Evolutionary conservation across 2,329 filamentous ascomycete species (phyloP), one percentile per base, ranked within the genome.

Genomic region (Ophiocordyceps camponoti-leonardi): DNA sequence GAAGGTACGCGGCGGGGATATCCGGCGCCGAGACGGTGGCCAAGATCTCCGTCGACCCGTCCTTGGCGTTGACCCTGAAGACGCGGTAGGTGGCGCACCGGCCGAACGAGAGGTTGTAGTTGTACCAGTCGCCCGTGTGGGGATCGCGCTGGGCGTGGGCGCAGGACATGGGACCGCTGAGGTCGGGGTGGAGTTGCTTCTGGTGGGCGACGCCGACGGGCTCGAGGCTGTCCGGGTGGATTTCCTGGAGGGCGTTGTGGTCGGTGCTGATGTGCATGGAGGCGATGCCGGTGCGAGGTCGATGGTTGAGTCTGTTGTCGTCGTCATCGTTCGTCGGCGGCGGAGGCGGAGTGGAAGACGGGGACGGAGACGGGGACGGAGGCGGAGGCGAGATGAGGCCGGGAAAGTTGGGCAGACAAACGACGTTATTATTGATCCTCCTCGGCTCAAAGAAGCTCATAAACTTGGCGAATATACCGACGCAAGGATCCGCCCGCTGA

Each of bases 71-170:
- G 2, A 77, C 73, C 1, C 71, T 65, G 59, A 88, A 92, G 16
- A 92, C 56, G 16, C 81, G 77, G 56, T 90, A 92, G 0, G 68
- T 75, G 1, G 74, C 59, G 0, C 56, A 57, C 0, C 58, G 61
- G 0, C 77, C 79, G 18, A 84, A 58, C 0, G 77, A 69, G n/a
- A 88, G 72, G 55, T 93, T 93, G 63, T 76, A 90, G 61, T 92
- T 93, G 69, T 76, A 90, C 7, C 84, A 56, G 50, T 92, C 84
- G 7, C 86, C 85, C 0, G 79, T 87, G 0, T 63, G 60, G 0
- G 81, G 82, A 56, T 92, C 84, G 0, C 74, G 72, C 46, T 81
- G 77, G 0, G 81, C 76, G 57, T 93, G 86, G 0, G 86, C 75
- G 37, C 75, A 80, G 2, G 81, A 80, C 14, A 84, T 57, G 0